These are phyloP conservation scores for Chalaropsis thielavioides DNA, from an alignment of 2,329 filamentous ascomycete species.

Conservation along the genomic window DNA sequence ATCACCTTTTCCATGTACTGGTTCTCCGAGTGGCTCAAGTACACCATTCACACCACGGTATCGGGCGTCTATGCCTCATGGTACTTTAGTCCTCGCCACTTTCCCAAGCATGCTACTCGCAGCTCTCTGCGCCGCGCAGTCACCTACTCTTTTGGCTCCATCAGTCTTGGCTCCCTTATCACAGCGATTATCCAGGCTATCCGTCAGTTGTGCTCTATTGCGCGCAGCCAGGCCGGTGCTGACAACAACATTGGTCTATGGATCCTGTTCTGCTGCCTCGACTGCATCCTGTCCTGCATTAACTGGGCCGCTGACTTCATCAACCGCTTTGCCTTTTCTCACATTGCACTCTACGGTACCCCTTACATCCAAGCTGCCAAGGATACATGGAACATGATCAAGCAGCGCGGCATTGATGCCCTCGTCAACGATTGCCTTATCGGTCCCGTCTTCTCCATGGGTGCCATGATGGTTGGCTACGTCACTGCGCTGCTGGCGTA, in stretches of 20 bases:
- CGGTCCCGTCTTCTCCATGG: conserved; percentile 59
- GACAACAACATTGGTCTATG: conserved; percentile 48
- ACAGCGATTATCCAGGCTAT: conserved; percentile 79
- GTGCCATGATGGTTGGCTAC: conserved; percentile 70
- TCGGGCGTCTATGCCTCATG: conserved; percentile 83
- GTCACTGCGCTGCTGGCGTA: conserved; percentile 69
- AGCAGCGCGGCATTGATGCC: conserved; percentile 78
- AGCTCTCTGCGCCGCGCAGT: conserved; percentile 69
- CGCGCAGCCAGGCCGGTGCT: conserved; percentile 45
- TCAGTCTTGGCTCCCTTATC: conserved; percentile 70
- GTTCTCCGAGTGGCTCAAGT: conserved; percentile 88
- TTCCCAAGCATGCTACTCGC: conserved; percentile 64
- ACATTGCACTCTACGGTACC: conserved; percentile 88
- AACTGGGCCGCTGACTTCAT: conserved; percentile 80
- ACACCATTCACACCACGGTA: conserved; percentile 76
- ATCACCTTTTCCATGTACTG: conserved; percentile 87
- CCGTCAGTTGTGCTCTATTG: conserved; percentile 69
- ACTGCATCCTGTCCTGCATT: conserved; percentile 61
- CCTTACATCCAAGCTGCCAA: conserved; percentile 75
- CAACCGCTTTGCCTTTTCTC: conserved; percentile 84
- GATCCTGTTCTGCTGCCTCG: conserved; percentile 58
- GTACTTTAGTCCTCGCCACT: conserved; percentile 65
- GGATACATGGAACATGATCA: conserved; percentile 83
- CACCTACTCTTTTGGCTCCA: conserved; percentile 86
- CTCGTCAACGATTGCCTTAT: conserved; percentile 80